Evolutionary conservation across 176 grass and related monocot species (phyloP), one percentile per base, ranked within the genome.

Genomic region (Aegilops tauschii): DNA sequence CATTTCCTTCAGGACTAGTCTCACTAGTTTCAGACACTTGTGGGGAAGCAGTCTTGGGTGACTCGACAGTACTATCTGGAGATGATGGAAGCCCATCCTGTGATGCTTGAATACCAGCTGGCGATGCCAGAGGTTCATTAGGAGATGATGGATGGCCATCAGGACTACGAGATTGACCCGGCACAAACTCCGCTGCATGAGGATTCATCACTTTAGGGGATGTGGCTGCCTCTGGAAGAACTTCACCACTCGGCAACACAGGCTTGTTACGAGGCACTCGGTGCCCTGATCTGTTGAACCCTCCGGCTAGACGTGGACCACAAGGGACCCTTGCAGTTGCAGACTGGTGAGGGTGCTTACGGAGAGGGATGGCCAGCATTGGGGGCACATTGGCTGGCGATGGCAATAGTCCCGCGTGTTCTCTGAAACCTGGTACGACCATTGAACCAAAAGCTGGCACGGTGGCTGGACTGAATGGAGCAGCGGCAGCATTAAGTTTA

Each of bases 311-410:
- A 80, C 96, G 90, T 80, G 96, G 96, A 77, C 96, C 96, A 31
- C 96, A 98, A 87, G 96, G 96, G 17, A 98, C 92, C 77, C 96
- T 98, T 77, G 96, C 79, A 6, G 96, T 98, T 65, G 96, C 96
- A 91, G 93, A 98, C 66, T 98, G 93, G 82, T 98, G 93, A 80
- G 92, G 96, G 73, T 96, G 93, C 84, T 96, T 98, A 81, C 93
- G 93, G 21, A 96, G 69, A 86, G 93, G 92, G 79, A 98, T 84
- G 34, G 88, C 90, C 79, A 98, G 62, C 88, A 96, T 96, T 23
- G 93, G 96, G 61, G 92, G 86, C 32, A 96, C 86, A 84, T 89
- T 98, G 61, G 90, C 79, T 37, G 96, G 96, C 6, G 93, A 93
- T 72, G 96, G 93, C 86, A 98, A 84, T 75, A 98, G 78, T 65